These are phyloP conservation scores for Picea engelmannii DNA, from an alignment of 83 land plant genomes.

Conservation along the genomic window DNA sequence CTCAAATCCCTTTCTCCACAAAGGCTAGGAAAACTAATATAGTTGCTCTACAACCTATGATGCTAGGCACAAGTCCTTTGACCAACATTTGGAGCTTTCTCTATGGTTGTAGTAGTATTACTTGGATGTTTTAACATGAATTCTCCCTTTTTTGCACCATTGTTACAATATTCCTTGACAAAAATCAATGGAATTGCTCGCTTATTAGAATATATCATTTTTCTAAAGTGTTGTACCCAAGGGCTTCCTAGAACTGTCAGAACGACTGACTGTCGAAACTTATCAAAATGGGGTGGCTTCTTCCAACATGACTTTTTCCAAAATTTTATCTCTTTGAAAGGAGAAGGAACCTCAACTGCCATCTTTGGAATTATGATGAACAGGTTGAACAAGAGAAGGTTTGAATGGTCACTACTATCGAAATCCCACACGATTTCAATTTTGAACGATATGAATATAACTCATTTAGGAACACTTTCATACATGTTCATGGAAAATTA, in stretches of 20 bases:
- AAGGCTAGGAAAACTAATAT: background rate
- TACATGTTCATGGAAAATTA: no score
- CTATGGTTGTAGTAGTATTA: background rate
- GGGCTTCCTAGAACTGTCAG: background rate
- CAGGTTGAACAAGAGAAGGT: no score
- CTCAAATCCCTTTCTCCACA: background rate
- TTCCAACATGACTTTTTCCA: constrained; percentile 36
- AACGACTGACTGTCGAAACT: background rate
- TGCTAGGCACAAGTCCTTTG: background rate
- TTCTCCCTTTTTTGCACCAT: background rate
- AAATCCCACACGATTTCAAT: no score
- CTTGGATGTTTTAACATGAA: background rate
- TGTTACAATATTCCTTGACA: background rate
- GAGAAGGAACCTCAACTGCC: no score
- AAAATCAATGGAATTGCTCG: background rate
- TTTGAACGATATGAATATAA: no score
- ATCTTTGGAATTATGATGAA: no score
- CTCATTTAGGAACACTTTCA: no score
- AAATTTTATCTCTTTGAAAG: constrained; percentile 34
- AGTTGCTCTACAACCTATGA: background rate
- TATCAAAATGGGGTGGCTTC: constrained; percentile 11
- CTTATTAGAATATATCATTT: background rate
- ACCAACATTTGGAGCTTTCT: background rate
- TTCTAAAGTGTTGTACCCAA: constrained; percentile 15
- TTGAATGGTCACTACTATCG: no score